Base-by-base conservation (phyloP, 805 yeast genomes). In the Blastobotrys mokoenaii region DNA sequence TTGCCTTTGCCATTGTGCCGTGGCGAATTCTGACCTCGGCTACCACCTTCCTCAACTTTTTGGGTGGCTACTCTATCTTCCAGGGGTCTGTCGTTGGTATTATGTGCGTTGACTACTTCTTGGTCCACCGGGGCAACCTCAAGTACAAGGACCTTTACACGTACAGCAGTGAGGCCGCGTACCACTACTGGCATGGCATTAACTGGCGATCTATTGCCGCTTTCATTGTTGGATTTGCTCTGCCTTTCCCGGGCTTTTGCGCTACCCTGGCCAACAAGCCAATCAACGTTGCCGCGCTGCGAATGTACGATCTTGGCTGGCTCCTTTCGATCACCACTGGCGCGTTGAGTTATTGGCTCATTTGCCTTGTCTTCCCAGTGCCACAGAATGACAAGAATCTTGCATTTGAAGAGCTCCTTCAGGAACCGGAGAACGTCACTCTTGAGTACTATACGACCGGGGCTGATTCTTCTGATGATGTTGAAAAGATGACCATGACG, bases 131-230 rank as follows among this genome's bases (percentile, higher is more conserved):
- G 27, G 60, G 65, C 41, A 62, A 66, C 43, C 46, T 73, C 45
- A 69, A 70, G 48, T 55, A 75, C 14, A 53, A 65, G 4, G 72
- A 73, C 45, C 55, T 72, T 38, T 76, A 67, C 57, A 59, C 62
- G 15, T 56, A 54, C 22, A 52, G 56, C 29, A 51, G 53, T 12
- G 50, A 57, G 10, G 73, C 73, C 3, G 59, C 60, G 22, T 76
- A 72, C 55, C 68, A 68, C 60, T 70, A 69, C 58, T 59, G 63
- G 57, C 51, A 61, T 29, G 79, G 79, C 9, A 38, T 67, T 50
- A 72, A 74, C 57, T 69, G 68, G 66, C 61, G 72, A 52, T 69
- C 70, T 8, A 46, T 68, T 8, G 46, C 62, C 9, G 63, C 72
- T 4, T 71, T 66, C 44, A 5, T 48, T 12, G 44, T 54, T 18